Percentiles rank a stretch among this genome's conserved stretches.
These are phyloP conservation scores for Stachybotrys echinatus DNA, from an alignment of 2,329 filamentous ascomycete species.

Conservation along the genomic window DNA sequence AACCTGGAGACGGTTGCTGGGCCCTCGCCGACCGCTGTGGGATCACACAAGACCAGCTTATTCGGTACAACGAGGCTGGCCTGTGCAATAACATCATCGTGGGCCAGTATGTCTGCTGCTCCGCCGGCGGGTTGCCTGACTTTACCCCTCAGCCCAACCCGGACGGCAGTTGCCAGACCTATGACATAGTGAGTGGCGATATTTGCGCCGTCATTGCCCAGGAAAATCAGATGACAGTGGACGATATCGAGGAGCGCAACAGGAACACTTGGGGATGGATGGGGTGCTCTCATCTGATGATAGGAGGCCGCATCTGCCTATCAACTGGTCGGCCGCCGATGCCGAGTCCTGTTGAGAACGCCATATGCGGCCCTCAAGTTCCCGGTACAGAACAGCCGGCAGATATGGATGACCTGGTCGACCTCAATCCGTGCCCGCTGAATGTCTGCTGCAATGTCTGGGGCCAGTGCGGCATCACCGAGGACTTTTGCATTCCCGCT, in stretches of 20 bases:
- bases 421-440: slow-evolving; percentile 21
- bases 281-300: slow-evolving; percentile 3
- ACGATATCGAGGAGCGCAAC: slow-evolving; percentile 17
- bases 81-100: slow-evolving; percentile 26
- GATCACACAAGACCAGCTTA: slow-evolving; percentile 30
- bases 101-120: slow-evolving; percentile 31
- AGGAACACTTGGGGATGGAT: neutral
- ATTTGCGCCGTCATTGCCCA: slow-evolving; percentile 23
- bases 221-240: slow-evolving; percentile 9
- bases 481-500: slow-evolving; percentile 29
- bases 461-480: slow-evolving; percentile 35
- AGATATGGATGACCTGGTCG: slow-evolving; percentile 8
- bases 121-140: slow-evolving; percentile 25
- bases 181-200: slow-evolving; percentile 24
- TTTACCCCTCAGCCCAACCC: slow-evolving; percentile 23
- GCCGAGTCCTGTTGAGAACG: slow-evolving; percentile 11
- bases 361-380: slow-evolving; percentile 15
- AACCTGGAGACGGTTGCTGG: slow-evolving; percentile 28
- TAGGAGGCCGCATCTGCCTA: slow-evolving; percentile 12
- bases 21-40: slow-evolving; percentile 31
- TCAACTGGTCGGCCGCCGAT: slow-evolving; percentile 14
- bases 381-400: slow-evolving; percentile 13
- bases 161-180: slow-evolving; percentile 29
- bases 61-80: slow-evolving; percentile 27
- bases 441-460: slow-evolving; percentile 27